Conservation (phyloP, 495 filamentous ascomycete species). For the Penicillium bialowiezense region DNA sequence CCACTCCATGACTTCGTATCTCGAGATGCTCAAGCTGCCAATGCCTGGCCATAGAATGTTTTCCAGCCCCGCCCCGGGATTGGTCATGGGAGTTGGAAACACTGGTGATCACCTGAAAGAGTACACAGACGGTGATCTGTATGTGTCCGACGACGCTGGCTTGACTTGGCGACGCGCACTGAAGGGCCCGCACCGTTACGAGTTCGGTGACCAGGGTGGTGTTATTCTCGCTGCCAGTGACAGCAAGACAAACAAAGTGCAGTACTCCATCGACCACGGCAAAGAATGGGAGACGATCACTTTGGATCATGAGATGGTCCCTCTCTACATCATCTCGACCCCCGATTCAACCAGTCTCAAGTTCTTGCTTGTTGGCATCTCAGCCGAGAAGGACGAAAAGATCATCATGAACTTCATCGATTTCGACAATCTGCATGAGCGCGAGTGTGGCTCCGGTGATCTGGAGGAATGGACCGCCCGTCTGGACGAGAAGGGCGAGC, state of each 20-base stretch:
- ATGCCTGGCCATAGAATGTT: constrained; percentile 79
- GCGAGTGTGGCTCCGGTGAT: constrained; percentile 74
- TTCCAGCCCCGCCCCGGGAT: constrained; percentile 86
- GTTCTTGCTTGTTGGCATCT: constrained; percentile 67
- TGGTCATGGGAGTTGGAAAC: constrained; percentile 92
- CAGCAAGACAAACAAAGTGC: constrained; percentile 59
- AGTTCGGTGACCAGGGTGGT: constrained; percentile 89
- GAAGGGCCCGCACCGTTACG: constrained; percentile 86
- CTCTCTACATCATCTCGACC: constrained; percentile 74
- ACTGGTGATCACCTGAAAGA: constrained; percentile 66
- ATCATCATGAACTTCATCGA: constrained; percentile 70
- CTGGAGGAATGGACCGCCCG: constrained; percentile 87
- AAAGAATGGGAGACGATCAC: constrained; percentile 68
- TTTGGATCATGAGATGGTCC: constrained; percentile 58
- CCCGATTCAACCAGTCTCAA: constrained; percentile 88
- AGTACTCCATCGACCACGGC: constrained; percentile 86
- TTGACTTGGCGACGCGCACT: constrained; percentile 72
- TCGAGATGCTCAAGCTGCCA: constrained; percentile 32
- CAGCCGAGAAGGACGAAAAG: constrained; percentile 33
- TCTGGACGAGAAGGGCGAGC: constrained; percentile 71
- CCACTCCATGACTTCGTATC: constrained; percentile 77
- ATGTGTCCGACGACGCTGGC: constrained; percentile 88
- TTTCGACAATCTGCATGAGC: constrained; percentile 76
- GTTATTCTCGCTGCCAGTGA: constrained; percentile 77
- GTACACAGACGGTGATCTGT: constrained; percentile 71